Conservation (phyloP, 768 basidiomycete genomes). For the Amanita muscaria region DNA sequence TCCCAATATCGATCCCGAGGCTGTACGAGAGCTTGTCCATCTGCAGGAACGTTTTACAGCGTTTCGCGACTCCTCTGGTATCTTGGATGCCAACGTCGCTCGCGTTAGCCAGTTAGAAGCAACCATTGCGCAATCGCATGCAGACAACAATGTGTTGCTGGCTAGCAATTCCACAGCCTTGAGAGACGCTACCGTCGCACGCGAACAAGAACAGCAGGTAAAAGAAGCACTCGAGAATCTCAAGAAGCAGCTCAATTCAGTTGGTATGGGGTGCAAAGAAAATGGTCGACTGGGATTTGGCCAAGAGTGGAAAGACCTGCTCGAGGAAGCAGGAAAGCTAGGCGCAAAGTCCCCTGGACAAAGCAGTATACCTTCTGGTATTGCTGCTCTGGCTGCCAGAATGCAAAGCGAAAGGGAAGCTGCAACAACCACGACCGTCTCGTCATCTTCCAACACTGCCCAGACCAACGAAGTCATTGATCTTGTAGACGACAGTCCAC, state of each 20-base stretch:
- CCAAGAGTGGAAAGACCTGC: slow-evolving; percentile 1
- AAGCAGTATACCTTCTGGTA: background rate
- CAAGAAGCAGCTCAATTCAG: background rate
- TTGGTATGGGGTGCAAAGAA: slow-evolving; percentile 3
- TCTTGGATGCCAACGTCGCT: background rate
- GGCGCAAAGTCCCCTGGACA: background rate
- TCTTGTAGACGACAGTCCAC: background rate
- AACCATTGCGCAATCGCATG: background rate
- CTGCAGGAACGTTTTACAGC: background rate
- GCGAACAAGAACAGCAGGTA: background rate
- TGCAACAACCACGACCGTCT: background rate
- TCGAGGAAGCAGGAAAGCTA: background rate
- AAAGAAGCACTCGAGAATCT: background rate
- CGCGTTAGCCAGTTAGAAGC: slow-evolving; percentile 1
- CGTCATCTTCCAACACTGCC: background rate
- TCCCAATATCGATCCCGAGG: background rate
- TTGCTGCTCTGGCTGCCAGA: background rate
- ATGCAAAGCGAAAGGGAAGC: background rate
- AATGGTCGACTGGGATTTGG: background rate
- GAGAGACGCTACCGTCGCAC: background rate
- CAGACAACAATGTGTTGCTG: background rate
- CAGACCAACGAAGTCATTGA: background rate
- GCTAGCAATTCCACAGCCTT: background rate
- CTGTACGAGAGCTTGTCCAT: background rate
- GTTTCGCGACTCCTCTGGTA: background rate